These are phyloP conservation scores for Xylaria digitata DNA, from an alignment of 2,329 filamentous ascomycete species.

Conservation along the genomic window DNA sequence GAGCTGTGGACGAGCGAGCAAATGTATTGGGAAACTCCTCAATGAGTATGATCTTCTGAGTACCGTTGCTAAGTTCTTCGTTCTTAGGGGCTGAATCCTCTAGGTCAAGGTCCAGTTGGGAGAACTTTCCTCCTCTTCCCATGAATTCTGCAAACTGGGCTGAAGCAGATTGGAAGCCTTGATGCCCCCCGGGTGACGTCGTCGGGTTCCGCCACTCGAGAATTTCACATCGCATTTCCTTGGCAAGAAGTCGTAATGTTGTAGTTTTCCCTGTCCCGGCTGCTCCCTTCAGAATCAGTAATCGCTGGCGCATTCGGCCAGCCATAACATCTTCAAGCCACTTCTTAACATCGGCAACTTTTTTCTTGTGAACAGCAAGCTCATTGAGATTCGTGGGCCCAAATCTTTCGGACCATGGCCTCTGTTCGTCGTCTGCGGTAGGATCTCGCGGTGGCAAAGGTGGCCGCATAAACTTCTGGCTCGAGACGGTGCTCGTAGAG, in stretches of 20 bases:
- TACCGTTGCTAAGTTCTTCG: slow-evolving; percentile 34
- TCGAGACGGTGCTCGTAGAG: slow-evolving; percentile 47
- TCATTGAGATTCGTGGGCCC: slow-evolving; percentile 80
- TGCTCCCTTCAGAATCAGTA: slow-evolving; percentile 88
- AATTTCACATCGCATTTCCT: slow-evolving; percentile 79
- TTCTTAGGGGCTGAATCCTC: slow-evolving; percentile 40
- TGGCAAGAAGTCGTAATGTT: slow-evolving; percentile 81
- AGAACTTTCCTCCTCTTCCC: slow-evolving; percentile 81
- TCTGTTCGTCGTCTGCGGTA: slow-evolving; percentile 63
- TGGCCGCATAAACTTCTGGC: slow-evolving; percentile 65
- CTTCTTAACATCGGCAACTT: slow-evolving; percentile 83
- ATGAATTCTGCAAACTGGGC: slow-evolving; percentile 94
- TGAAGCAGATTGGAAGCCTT: slow-evolving; percentile 76
- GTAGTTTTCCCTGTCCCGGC: slow-evolving; percentile 95
- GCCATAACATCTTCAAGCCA: slow-evolving; percentile 83
- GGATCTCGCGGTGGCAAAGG: slow-evolving; percentile 47
- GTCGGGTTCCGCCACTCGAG: slow-evolving; percentile 92
- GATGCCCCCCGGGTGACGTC: slow-evolving; percentile 65
- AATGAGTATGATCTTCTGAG: slow-evolving; percentile 73
- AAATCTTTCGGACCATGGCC: slow-evolving; percentile 91
- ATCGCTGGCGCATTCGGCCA: slow-evolving; percentile 73
- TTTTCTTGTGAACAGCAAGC: slow-evolving; percentile 93
- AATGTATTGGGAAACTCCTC: slow-evolving; percentile 87
- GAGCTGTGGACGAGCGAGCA: slow-evolving; percentile 69
- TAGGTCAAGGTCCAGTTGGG: slow-evolving; percentile 68